A percentile compares a stretch with the other conserved stretches of the same genome.
phyloP scores from a whole-genome alignment of 345 rosid genomes.

The Turnera subulata region DNA sequence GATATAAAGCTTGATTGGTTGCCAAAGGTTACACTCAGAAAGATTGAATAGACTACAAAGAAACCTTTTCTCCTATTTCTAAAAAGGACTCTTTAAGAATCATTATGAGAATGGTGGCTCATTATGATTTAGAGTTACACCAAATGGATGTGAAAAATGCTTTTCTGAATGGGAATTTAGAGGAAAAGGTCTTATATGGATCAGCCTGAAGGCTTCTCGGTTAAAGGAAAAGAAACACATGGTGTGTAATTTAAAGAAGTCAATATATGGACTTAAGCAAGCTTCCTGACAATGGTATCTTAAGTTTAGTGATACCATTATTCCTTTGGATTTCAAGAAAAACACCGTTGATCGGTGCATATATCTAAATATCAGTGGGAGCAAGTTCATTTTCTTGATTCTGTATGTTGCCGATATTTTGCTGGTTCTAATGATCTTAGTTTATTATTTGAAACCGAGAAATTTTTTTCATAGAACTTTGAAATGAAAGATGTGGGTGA shows the following conservation, averaged over 20 bases:
- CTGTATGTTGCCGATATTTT: too few species aligned
- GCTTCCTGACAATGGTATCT: background rate
- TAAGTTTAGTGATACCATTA: background rate
- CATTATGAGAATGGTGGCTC: background rate
- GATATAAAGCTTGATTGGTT: background rate
- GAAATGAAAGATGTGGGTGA: too few species aligned
- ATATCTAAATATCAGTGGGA: too few species aligned
- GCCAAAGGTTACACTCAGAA: background rate
- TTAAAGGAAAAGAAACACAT: background rate
- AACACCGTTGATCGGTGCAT: too few species aligned
- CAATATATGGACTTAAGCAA: background rate
- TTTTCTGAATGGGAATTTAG: background rate
- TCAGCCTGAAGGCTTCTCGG: background rate
- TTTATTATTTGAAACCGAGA: too few species aligned
- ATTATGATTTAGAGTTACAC: background rate
- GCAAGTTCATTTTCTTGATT: too few species aligned
- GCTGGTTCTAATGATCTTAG: too few species aligned
- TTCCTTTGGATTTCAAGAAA: too few species aligned
- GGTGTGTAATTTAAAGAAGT: background rate
- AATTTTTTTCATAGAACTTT: too few species aligned
- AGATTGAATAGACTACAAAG: background rate
- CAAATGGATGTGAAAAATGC: background rate
- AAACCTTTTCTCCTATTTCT: too few species aligned
- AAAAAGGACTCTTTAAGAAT: too few species aligned
- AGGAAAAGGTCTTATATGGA: slow-evolving; percentile 1